phyloP scores from a whole-genome alignment of 176 grass and related monocot species.

The Oryza glaberrima region DNA sequence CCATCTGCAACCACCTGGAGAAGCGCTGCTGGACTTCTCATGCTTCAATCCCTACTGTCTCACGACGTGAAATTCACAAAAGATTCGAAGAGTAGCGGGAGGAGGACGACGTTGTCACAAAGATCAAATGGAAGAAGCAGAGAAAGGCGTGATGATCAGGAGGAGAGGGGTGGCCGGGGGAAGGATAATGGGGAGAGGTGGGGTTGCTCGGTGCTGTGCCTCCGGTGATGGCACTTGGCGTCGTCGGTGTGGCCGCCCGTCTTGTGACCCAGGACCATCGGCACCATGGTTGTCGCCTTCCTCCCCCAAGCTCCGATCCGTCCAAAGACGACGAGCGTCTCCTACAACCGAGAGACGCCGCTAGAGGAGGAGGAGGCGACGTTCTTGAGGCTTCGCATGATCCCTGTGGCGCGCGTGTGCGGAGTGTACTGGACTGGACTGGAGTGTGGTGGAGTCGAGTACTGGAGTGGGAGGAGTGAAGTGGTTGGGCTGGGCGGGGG shows the following conservation, averaged over 20 bases:
- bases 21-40: conserved; percentile 15
- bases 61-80: not conserved
- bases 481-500: not conserved
- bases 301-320: conserved; percentile 51
- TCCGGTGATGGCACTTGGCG: conserved; percentile 19
- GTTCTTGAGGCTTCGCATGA: conserved; percentile 45
- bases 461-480: not conserved
- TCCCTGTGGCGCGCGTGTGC: not conserved
- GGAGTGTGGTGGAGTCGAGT: conserved; percentile 3
- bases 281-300: conserved; percentile 42
- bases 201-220: not conserved
- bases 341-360: conserved; percentile 3
- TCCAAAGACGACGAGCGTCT: conserved; percentile 32
- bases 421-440: conserved; percentile 18
- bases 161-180: conserved; percentile 19
- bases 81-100: not conserved
- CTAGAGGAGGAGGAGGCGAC: not conserved
- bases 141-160: conserved; percentile 13
- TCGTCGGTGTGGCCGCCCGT: conserved; percentile 7
- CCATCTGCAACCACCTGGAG: conserved; percentile 7
- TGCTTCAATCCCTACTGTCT: not conserved
- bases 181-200: conserved; percentile 31
- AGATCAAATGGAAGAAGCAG: not conserved
- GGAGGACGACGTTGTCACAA: not conserved
- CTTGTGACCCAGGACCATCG: conserved; percentile 32